Evolutionary conservation across 1,284 basidiomycete species (phyloP), one percentile per base, ranked within the genome.

Genomic region (Xerocomus minutiporus): DNA sequence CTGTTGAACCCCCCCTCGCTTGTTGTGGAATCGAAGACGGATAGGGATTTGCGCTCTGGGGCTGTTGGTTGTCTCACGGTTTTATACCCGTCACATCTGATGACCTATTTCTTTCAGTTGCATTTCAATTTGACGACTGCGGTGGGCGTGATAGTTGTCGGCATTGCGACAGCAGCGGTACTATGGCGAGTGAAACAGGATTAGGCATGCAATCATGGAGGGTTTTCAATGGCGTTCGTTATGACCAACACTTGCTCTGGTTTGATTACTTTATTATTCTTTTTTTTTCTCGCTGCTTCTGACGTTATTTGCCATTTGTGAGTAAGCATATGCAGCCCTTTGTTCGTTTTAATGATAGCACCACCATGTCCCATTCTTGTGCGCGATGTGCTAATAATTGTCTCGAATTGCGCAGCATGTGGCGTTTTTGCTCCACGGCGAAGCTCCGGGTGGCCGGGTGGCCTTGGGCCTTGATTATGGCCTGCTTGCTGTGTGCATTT

Each of bases 141-240:
- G 3, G 66, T 83, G 3, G 84, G 84, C 5, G 77, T 85, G 5
- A 61, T 86, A 11, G 73, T 86, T 1, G 66, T 86, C 31, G 74
- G 79, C 48, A 77, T 82, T 4, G 82, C 81, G 8, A 82, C 83
- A 3, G 83, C 78, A n/a, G 84, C 83, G 4, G 84, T 86, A 40
- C 69, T 83, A 61, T 86, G 82, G 81, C 75, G 81, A 53, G 80
- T 84, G n/a, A 82, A 80, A 62, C 71, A 75, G 26, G 75, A 75
- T 49, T 72, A 63, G 49, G 57, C 38, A 53, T 56, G 56, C 39
- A 50, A 54, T 57, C 40, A 40, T 48, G 55, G 57, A 61, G 56
- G 46, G 44, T 57, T 58, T 38, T 54, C 46, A 45, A 44, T 51
- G 48, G 46, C 40, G 46, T 46, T 59, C 39, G 40, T 55, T 57